Conservation (phyloP, 108 stramenopile species). For the Aureococcus anophagefferens region DNA sequence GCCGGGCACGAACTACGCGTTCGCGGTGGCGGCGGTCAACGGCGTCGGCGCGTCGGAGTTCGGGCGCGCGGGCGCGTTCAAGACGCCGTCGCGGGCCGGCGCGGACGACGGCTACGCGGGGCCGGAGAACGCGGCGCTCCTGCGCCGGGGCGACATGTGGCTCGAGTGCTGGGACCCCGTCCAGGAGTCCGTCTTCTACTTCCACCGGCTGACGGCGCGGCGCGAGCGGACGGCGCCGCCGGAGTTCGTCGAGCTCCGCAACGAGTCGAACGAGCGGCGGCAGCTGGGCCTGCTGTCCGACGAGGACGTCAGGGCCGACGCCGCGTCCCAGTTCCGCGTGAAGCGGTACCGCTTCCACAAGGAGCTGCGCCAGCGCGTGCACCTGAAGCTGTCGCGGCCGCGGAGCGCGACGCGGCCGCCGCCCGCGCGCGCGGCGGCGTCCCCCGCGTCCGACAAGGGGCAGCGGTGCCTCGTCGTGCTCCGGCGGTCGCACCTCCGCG, state of each 20-base stretch:
- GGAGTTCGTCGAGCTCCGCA: neutral
- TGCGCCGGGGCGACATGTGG: conserved; percentile 11
- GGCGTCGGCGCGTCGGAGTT: neutral
- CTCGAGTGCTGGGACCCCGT: conserved; percentile 11
- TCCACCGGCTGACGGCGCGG: neutral
- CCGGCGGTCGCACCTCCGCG: neutral
- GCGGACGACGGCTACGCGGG: neutral
- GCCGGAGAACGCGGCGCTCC: neutral
- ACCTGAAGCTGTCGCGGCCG: neutral
- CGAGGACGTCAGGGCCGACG: neutral
- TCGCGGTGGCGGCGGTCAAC: neutral
- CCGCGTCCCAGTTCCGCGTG: neutral
- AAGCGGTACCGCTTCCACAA: conserved; percentile 4
- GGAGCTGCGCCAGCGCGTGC: neutral
- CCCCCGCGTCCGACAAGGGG: neutral
- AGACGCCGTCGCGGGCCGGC: neutral
- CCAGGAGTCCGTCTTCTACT: conserved; percentile 7
- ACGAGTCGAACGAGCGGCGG: too few species aligned
- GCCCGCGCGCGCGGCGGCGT: neutral
- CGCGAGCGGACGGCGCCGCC: neutral
- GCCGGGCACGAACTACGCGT: neutral
- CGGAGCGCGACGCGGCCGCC: neutral
- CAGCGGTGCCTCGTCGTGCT: conserved; percentile 1
- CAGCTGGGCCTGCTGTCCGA: too few species aligned
- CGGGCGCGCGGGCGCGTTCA: neutral